Conservation (phyloP, 2,329 filamentous ascomycete genomes). For the Microdochium bolleyi region DNA sequence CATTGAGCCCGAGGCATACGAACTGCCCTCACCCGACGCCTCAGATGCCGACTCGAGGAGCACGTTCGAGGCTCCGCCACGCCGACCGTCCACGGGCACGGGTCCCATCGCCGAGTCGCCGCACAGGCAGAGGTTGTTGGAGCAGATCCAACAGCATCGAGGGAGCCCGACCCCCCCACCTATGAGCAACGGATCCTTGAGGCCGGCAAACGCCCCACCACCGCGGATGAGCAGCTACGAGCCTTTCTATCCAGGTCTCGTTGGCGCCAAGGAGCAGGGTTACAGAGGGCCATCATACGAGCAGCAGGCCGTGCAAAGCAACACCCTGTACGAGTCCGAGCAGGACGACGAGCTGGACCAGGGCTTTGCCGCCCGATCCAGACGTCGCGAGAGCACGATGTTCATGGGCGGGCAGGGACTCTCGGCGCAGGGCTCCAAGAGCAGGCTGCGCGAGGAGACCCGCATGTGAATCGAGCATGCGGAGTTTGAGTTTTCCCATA, state of each 20-base stretch:
- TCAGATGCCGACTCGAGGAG: conserved; percentile 26
- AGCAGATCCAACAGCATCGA: conserved; percentile 27
- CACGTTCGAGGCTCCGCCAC: conserved; percentile 22
- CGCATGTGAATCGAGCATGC: conserved; percentile 18
- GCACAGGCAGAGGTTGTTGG: conserved; percentile 40
- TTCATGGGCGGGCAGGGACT: conserved; percentile 42
- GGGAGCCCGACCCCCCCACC: conserved; percentile 43
- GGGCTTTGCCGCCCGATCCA: conserved; percentile 28
- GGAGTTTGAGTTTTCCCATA: too few species aligned
- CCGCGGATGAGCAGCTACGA: conserved; percentile 33
- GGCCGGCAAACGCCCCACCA: conserved; percentile 35
- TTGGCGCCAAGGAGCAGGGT: conserved; percentile 23
- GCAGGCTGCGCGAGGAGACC: conserved; percentile 47
- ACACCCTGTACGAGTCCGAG: conserved; percentile 18
- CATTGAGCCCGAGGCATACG: conserved; percentile 56
- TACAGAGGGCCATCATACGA: conserved; percentile 8
- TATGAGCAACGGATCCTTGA: conserved; percentile 10
- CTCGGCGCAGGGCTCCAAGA: conserved; percentile 42
- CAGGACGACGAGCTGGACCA: conserved; percentile 26
- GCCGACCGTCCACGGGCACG: conserved; percentile 40
- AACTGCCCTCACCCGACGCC: conserved; percentile 38
- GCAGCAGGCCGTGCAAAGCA: conserved; percentile 29
- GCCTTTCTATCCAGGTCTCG: conserved; percentile 30
- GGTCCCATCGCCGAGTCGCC: conserved; percentile 35
- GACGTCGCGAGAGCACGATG: conserved; percentile 53